Evolutionary conservation across 306 rosid genomes (phyloP).

Genomic region (Heteromeles arbutifolia): DNA sequence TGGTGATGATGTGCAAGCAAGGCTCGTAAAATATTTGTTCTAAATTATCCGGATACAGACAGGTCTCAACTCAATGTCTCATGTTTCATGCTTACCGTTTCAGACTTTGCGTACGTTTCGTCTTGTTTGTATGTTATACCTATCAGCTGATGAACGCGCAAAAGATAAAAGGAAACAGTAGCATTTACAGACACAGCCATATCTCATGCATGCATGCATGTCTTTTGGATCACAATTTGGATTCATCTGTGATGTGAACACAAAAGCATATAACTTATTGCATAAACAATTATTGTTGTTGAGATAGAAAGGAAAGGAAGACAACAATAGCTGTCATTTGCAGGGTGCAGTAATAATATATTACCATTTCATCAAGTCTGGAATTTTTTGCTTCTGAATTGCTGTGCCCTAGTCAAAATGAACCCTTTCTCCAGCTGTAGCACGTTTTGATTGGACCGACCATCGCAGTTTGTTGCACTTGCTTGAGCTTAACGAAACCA

Average conservation of each 20-base stretch:
- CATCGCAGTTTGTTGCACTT: not conserved
- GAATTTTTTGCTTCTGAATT: not conserved
- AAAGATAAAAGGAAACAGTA: not conserved
- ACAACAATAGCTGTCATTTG: slow-evolving; percentile 7
- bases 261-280: not conserved
- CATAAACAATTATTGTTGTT: not conserved
- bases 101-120: not conserved
- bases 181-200: not conserved
- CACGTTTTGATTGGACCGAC: slow-evolving; percentile 16
- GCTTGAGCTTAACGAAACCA: slow-evolving; percentile 1
- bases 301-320: not conserved
- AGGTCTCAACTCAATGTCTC: not conserved
- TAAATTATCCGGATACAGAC: not conserved
- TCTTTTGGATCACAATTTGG: not conserved
- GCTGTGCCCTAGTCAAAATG: slow-evolving; percentile 5
- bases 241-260: not conserved
- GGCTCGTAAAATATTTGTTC: not conserved
- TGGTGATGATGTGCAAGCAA: not conserved
- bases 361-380: not conserved
- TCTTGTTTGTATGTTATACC: not conserved
- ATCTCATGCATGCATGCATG: not conserved
- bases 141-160: not conserved
- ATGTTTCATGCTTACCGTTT: not conserved
- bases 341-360: not conserved
- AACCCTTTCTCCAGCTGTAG: not conserved